Evolutionary conservation across 225 moss, liverwort and hornwort species (phyloP), one percentile per base, ranked within the genome.

Genomic region (Thuidium tamariscinum): DNA sequence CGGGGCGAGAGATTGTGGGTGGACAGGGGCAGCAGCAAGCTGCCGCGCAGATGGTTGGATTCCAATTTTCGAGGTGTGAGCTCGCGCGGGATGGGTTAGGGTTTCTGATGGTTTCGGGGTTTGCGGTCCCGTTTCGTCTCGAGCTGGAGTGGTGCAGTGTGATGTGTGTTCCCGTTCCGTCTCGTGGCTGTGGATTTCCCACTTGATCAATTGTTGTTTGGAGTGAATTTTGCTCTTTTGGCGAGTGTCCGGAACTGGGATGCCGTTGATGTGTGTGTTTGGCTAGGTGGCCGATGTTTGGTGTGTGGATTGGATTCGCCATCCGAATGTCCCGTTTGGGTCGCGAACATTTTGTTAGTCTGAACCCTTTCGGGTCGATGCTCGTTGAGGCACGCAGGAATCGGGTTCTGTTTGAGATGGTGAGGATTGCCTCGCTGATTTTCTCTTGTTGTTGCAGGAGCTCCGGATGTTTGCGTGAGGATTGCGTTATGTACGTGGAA

Each of bases 51-150:
- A 15, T 49, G 61, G 51, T 84, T 29, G 27, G 62, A 62, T 36
- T 63, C 74, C 74, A 84, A 84, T 74, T 84, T 64, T 6, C 37
- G 84, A 61, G 62, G 16, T 62, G 74, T 48, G 74, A 84, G 84
- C 73, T 74, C 62, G 25, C 37, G 29, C 20, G 74, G 62, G 74
- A 49, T 49, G 72, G 85, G 85, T 86, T 91, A 91, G 88, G 91
- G 91, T 89, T 87, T 87, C 70, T 77, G 85, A 26, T 71, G 77
- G 39, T 81, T 86, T 70, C 59, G 71, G 83, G 74, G 49, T 74
- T 74, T 20, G 74, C 61, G 71, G 13, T 62, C 32, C 34, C 70
- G 48, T 37, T 56, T 26, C 3, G 23, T 83, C 5, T 46, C 6
- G 3, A 71, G 71, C 71, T 83, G 83, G 44, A 83, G 42, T 71